phyloP scores from a whole-genome alignment of 352 stramenopile genomes.

The Elongisporangium prolatum region DNA sequence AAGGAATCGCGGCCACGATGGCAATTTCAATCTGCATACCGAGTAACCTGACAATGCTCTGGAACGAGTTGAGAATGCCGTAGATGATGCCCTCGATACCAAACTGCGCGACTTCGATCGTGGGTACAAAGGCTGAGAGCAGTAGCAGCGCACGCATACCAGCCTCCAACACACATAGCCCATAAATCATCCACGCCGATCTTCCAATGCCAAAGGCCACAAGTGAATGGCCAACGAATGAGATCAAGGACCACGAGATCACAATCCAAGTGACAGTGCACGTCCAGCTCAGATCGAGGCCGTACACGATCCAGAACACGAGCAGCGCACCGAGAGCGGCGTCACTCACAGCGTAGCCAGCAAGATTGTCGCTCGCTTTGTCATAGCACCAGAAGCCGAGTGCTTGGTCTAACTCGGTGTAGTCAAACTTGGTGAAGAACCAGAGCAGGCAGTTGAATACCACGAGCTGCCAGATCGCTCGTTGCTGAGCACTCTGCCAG shows the following conservation, averaged over 20 bases:
- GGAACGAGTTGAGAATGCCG: slow-evolving; percentile 26
- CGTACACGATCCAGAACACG: slow-evolving; percentile 16
- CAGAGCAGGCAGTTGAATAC: slow-evolving; percentile 37
- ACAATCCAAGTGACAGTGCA: slow-evolving; percentile 10
- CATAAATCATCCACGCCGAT: slow-evolving; percentile 18
- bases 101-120: slow-evolving; percentile 34
- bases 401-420: slow-evolving; percentile 12
- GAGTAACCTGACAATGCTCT: slow-evolving; percentile 29
- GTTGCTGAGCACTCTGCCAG: slow-evolving; percentile 56
- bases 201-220: slow-evolving; percentile 18
- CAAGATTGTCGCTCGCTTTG: background rate
- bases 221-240: slow-evolving; percentile 12
- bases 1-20: slow-evolving; percentile 4
- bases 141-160: slow-evolving; percentile 20
- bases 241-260: slow-evolving; percentile 9
- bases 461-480: slow-evolving; percentile 43
- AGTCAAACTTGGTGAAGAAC: slow-evolving; percentile 33
- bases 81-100: slow-evolving; percentile 41
- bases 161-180: slow-evolving; percentile 13
- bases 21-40: slow-evolving; percentile 14
- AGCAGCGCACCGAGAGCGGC: slow-evolving; percentile 14
- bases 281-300: slow-evolving; percentile 20
- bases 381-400: slow-evolving; percentile 15
- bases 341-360: slow-evolving; percentile 4
- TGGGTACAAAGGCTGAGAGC: slow-evolving; percentile 30